These are phyloP conservation scores for Inga laurina DNA, from an alignment of 306 rosid genomes.

Conservation along the genomic window DNA sequence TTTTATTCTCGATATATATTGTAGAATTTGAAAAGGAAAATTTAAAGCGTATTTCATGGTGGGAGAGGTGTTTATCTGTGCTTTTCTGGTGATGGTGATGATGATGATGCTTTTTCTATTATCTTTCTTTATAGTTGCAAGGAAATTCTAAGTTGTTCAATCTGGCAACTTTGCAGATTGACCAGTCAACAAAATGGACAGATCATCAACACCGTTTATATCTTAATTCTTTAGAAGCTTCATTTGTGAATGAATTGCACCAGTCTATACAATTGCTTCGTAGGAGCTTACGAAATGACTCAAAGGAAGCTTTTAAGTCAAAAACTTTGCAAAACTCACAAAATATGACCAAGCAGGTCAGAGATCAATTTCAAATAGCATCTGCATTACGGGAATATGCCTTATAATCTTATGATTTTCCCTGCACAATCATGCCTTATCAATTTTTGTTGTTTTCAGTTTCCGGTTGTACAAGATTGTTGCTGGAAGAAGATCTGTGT, in stretches of 20 bases:
- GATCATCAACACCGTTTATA: slow-evolving; percentile 72
- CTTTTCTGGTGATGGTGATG: slow-evolving; percentile 13
- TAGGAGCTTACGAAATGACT: slow-evolving; percentile 39
- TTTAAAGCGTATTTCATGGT: slow-evolving; percentile 9
- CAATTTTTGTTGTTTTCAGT: slow-evolving; percentile 46
- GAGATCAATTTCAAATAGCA: slow-evolving; percentile 34
- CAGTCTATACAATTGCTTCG: slow-evolving; percentile 40
- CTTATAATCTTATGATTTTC: slow-evolving; percentile 25
- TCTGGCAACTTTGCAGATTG: slow-evolving; percentile 41
- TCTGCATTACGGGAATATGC: slow-evolving; percentile 22
- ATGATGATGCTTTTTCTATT: neutral
- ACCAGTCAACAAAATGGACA: slow-evolving; percentile 67
- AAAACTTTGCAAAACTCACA: slow-evolving; percentile 40
- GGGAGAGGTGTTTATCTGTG: neutral
- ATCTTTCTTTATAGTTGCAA: slow-evolving; percentile 17
- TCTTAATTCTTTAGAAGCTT: slow-evolving; percentile 74
- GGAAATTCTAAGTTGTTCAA: slow-evolving; percentile 24
- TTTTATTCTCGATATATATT: slow-evolving; percentile 1
- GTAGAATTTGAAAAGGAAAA: neutral
- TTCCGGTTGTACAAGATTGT: slow-evolving; percentile 54
- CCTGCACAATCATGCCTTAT: slow-evolving; percentile 32
- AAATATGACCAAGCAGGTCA: slow-evolving; percentile 60
- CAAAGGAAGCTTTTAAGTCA: slow-evolving; percentile 30
- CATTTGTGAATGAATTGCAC: slow-evolving; percentile 72
- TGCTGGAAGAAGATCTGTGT: slow-evolving; percentile 53